A percentile compares a stretch with the other conserved stretches of the same genome.
These are phyloP conservation scores for Neurospora cerealis DNA, from an alignment of 495 filamentous ascomycete species.

Conservation along the genomic window DNA sequence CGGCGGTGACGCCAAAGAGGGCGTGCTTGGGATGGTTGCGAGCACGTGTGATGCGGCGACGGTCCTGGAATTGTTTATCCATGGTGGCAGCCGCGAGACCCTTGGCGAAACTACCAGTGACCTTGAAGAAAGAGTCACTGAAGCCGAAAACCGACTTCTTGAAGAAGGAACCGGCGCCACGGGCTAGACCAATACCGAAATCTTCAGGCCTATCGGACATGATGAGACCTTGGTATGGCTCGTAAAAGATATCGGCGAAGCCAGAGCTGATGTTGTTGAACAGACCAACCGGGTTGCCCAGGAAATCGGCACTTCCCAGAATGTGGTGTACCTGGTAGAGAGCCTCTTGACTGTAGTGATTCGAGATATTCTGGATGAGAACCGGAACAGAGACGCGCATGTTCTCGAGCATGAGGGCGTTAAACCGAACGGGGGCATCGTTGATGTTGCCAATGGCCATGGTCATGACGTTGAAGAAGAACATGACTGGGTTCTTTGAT, in stretches of 20 bases:
- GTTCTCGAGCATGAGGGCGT: constrained; percentile 91
- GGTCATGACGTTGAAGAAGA: constrained; percentile 93
- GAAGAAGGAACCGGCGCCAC: constrained; percentile 91
- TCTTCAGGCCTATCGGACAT: constrained; percentile 94
- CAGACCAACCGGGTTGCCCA: constrained; percentile 95
- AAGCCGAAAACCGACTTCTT: constrained; percentile 98
- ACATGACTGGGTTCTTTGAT: constrained; percentile 89
- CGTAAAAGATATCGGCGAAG: constrained; percentile 96
- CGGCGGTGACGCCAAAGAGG: constrained; percentile 88
- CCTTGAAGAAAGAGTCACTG: constrained; percentile 89
- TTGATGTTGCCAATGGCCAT: constrained; percentile 99
- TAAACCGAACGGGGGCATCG: constrained; percentile 86
- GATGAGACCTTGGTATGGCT: constrained; percentile 94
- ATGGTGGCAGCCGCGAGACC: constrained; percentile 87
- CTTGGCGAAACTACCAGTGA: constrained; percentile 94
- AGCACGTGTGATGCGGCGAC: constrained; percentile 84
- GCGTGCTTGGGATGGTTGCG: constrained; percentile 95
- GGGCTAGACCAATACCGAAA: constrained; percentile 86
- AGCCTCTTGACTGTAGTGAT: constrained; percentile 91
- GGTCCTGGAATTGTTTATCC: constrained; percentile 97
- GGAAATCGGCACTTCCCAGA: constrained; percentile 90
- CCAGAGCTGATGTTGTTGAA: constrained; percentile 98
- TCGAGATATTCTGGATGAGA: constrained; percentile 73
- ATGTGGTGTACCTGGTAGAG: constrained; percentile 95
- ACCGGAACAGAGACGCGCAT: constrained; percentile 81